Percentiles rank a stretch among this genome's conserved stretches.
Evolutionary conservation across 2,329 filamentous ascomycete genomes (phyloP).

Genomic region (Colletotrichum siamense): DNA sequence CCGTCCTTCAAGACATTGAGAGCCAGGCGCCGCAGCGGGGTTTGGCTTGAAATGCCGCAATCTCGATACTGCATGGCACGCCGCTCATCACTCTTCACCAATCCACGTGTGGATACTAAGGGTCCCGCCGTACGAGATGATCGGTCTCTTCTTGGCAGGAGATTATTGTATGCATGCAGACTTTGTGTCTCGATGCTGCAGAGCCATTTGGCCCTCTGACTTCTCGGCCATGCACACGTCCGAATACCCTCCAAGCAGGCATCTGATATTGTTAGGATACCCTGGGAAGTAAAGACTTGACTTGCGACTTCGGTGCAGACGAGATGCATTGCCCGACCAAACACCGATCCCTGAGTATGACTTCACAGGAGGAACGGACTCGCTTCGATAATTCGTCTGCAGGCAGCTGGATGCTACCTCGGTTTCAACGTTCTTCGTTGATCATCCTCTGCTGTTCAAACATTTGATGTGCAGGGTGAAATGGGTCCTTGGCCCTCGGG

Average conservation of each 20-base stretch:
- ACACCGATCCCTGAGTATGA: background rate
- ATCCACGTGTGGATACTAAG: slow-evolving; percentile 8
- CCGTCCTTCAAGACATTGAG: background rate
- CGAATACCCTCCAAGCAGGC: background rate
- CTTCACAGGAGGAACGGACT: background rate
- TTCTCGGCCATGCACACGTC: background rate
- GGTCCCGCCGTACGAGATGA: slow-evolving; percentile 2
- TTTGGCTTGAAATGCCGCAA: slow-evolving; percentile 15
- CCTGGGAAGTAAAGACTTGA: background rate
- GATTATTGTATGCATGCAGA: background rate
- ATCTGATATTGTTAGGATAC: background rate
- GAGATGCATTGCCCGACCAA: background rate
- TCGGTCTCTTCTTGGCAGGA: background rate
- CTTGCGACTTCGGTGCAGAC: background rate
- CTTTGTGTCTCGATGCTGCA: background rate
- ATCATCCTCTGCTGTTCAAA: background rate
- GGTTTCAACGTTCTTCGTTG: background rate
- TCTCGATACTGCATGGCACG: slow-evolving; percentile 7
- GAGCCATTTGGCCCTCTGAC: slow-evolving; percentile 2
- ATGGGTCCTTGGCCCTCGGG: background rate
- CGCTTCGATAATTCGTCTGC: background rate
- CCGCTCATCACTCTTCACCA: slow-evolving; percentile 13
- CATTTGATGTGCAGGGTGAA: background rate
- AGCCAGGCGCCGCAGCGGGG: slow-evolving; percentile 2
- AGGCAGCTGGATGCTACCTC: background rate